Evolutionary conservation across 139 green algal species (phyloP).

Genomic region (Picocystis salinarum): DNA sequence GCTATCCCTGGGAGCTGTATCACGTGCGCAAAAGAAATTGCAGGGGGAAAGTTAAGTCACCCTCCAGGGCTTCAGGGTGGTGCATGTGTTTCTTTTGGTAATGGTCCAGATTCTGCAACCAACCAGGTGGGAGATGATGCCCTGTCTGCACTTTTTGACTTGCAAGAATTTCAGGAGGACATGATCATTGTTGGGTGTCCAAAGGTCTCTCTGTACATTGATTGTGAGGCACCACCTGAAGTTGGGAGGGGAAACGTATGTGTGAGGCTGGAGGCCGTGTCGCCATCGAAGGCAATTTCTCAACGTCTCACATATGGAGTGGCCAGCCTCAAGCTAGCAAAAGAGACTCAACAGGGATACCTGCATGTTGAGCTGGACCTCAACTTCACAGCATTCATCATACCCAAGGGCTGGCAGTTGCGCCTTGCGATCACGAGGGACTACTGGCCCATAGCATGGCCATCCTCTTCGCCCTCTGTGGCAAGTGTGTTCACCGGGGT

Average conservation of each 20-base stretch:
- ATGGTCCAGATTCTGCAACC: neutral
- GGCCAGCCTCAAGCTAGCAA: no score
- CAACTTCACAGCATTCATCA: slow-evolving; percentile 1
- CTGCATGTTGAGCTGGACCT: slow-evolving; percentile 1
- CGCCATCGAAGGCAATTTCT: slow-evolving; percentile 3
- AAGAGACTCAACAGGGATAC: no score
- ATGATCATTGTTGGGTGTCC: neutral
- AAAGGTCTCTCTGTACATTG: no score
- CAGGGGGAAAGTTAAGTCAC: neutral
- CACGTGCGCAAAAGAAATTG: neutral
- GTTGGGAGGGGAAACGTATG: slow-evolving; percentile 1
- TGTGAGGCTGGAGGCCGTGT: slow-evolving; percentile 8
- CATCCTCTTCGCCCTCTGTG: no score
- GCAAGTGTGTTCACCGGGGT: no score
- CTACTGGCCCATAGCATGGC: slow-evolving; percentile 8
- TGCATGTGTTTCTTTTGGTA: slow-evolving; percentile 9
- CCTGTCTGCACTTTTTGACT: slow-evolving; percentile 3
- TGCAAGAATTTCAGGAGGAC: neutral
- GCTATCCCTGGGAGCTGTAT: neutral
- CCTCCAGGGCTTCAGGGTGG: slow-evolving; percentile 1
- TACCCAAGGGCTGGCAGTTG: slow-evolving; percentile 3
- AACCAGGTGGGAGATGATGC: slow-evolving; percentile 7
- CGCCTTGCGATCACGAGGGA: slow-evolving; percentile 2
- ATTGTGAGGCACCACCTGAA: no score
- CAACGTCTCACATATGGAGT: slow-evolving; percentile 6